Percentiles rank a stretch among this genome's conserved stretches.
phyloP scores from a whole-genome alignment of 1,284 basidiomycete species.

The Boletus hoseneyae region DNA sequence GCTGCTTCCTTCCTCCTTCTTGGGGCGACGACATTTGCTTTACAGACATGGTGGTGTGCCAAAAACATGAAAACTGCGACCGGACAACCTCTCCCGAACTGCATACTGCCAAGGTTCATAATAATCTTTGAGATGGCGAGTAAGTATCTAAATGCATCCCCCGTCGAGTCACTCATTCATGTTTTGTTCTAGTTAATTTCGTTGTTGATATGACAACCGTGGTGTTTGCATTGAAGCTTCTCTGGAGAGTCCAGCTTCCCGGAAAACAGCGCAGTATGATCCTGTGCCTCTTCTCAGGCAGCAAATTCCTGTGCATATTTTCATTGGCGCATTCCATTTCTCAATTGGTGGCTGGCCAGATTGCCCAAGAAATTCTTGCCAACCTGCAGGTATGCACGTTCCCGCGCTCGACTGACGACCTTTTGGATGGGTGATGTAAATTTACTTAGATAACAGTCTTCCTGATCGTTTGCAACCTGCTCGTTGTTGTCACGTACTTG shows the following conservation, averaged over 20 bases:
- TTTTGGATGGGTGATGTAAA: not conserved
- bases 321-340: not conserved
- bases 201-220: too few species aligned
- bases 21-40: conserved; percentile 2
- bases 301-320: conserved; percentile 2
- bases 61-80: not conserved
- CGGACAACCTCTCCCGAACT: not conserved
- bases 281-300: not conserved
- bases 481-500: conserved; percentile 13
- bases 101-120: conserved; percentile 1
- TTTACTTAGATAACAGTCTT: not conserved
- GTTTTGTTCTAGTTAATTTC: too few species aligned
- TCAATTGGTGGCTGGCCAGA: not conserved
- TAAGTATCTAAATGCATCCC: not conserved
- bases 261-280: not conserved
- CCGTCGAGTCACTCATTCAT: too few species aligned
- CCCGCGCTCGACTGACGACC: not conserved
- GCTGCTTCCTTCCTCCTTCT: not conserved
- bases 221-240: conserved; percentile 6
- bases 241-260: conserved; percentile 12
- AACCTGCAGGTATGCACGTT: conserved; percentile 4
- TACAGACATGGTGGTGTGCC: conserved; percentile 13
- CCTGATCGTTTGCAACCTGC: conserved; percentile 15
- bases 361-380: not conserved
- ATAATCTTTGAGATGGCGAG: conserved; percentile 7